phyloP scores from a whole-genome alignment of 306 rosid species.

The Corylus heterophylla region DNA sequence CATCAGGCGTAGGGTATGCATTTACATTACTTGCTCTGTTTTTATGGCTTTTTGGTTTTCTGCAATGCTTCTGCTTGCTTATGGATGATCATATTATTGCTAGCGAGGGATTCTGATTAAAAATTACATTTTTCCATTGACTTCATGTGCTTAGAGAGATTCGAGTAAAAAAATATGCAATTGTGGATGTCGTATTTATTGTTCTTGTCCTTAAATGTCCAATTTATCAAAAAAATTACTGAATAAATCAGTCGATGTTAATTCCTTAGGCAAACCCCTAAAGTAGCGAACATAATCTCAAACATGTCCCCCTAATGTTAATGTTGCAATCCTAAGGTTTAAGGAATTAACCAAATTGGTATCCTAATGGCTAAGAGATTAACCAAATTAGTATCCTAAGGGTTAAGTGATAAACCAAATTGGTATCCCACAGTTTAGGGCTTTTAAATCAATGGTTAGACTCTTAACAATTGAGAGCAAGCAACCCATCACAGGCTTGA shows the following conservation, averaged over 20 bases:
- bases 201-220: background rate
- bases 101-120: background rate
- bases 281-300: background rate
- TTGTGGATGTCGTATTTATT: background rate
- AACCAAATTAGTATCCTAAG: no score
- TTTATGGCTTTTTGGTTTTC: background rate
- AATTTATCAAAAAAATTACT: no score
- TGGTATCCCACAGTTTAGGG: no score
- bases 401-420: no score
- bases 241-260: no score
- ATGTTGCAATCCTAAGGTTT: no score
- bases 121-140: background rate
- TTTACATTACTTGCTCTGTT: no score
- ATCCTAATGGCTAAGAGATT: no score
- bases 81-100: background rate
- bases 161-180: background rate
- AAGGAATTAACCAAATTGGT: no score
- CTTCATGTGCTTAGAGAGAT: background rate
- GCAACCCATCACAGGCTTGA: no score
- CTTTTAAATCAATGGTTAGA: no score
- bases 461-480: no score
- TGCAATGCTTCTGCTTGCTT: background rate
- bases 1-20: slow-evolving; percentile 73
- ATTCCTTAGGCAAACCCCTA: background rate
- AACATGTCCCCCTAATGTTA: background rate